These are phyloP conservation scores for Phytophthora pluvialis DNA, from an alignment of 352 stramenopile species.

Conservation along the genomic window DNA sequence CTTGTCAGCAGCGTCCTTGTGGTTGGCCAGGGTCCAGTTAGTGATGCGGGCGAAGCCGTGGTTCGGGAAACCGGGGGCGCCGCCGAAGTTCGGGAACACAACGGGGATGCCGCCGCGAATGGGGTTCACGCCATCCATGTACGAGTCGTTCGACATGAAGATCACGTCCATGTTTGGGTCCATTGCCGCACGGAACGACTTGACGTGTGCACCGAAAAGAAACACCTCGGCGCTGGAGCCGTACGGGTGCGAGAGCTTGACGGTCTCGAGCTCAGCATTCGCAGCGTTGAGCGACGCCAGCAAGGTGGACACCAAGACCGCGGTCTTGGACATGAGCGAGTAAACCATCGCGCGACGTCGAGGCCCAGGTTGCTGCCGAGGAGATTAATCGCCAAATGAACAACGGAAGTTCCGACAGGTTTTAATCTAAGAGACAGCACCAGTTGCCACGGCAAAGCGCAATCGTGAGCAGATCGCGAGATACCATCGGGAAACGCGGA, in stretches of 20 bases:
- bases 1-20: slow-evolving; percentile 19
- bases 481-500: slow-evolving; percentile 21
- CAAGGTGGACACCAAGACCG: slow-evolving; percentile 21
- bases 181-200: slow-evolving; percentile 52
- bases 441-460: slow-evolving; percentile 8
- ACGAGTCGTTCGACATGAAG: slow-evolving; percentile 85
- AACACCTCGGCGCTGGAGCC: slow-evolving; percentile 72
- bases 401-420: neutral
- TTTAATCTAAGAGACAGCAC: slow-evolving; percentile 16
- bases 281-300: slow-evolving; percentile 14
- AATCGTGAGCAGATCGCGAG: slow-evolving; percentile 19
- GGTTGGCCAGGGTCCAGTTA: slow-evolving; percentile 38
- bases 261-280: slow-evolving; percentile 48
- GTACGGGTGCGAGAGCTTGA: slow-evolving; percentile 62
- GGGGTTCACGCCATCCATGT: slow-evolving; percentile 80
- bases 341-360: slow-evolving; percentile 21
- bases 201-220: slow-evolving; percentile 78
- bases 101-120: slow-evolving; percentile 91
- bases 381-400: slow-evolving; percentile 27
- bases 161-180: slow-evolving; percentile 62
- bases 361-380: neutral
- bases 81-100: slow-evolving; percentile 92
- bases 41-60: slow-evolving; percentile 88
- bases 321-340: slow-evolving; percentile 27
- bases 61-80: slow-evolving; percentile 52